Percentiles rank a stretch among this genome's conserved stretches.
Evolutionary conservation across 2,329 filamentous ascomycete genomes (phyloP).

Genomic region (Calonectria henricotiae): DNA sequence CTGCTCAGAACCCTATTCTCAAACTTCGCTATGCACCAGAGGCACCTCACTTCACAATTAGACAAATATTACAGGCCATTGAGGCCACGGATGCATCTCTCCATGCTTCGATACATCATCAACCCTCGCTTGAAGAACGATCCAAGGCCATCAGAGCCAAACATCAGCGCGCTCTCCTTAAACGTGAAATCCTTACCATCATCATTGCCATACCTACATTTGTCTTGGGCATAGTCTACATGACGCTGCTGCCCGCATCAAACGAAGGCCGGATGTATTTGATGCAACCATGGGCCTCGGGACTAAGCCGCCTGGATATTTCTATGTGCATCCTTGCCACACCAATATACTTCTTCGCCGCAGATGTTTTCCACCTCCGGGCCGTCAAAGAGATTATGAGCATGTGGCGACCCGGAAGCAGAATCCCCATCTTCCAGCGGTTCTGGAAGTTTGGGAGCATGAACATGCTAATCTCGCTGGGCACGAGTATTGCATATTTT

Average conservation of each 20-base stretch:
- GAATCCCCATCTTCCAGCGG: conserved; percentile 79
- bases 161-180: conserved; percentile 79
- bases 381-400: conserved; percentile 84
- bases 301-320: conserved; percentile 84
- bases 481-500: conserved; percentile 90
- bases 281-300: conserved; percentile 80
- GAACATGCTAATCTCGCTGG: conserved; percentile 93
- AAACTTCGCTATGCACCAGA: conserved; percentile 80
- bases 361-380: conserved; percentile 87
- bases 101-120: conserved; percentile 80
- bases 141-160: conserved; percentile 80
- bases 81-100: conserved; percentile 78
- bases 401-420: conserved; percentile 84
- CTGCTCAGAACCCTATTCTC: conserved; percentile 77
- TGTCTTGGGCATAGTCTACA: conserved; percentile 90
- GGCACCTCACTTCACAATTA: conserved; percentile 80
- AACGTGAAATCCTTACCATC: conserved; percentile 80
- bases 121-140: conserved; percentile 87
- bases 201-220: conserved; percentile 86
- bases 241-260: conserved; percentile 80
- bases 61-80: conserved; percentile 81
- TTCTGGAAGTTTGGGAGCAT: conserved; percentile 97
- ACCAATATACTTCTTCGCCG: conserved; percentile 88
- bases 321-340: conserved; percentile 87
- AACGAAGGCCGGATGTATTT: conserved; percentile 76